phyloP scores from a whole-genome alignment of 257 asterid genomes.

The Solanum neorickii region DNA sequence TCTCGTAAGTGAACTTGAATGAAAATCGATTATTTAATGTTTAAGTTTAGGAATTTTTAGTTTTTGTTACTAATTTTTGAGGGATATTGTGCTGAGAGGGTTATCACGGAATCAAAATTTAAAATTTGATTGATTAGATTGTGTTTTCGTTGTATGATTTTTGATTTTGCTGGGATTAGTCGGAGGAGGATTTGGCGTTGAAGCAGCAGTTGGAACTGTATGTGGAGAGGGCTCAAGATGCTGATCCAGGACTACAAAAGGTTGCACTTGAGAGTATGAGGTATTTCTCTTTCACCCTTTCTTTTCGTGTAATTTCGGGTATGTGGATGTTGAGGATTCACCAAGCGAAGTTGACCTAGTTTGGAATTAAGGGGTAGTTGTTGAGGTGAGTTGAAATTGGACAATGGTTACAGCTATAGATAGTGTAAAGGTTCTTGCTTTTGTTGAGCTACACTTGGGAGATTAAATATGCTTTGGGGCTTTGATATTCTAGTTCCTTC shows the following conservation, averaged over 20 bases:
- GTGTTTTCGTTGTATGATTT: neutral
- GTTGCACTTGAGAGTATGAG: constrained; percentile 89
- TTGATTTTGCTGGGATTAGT: constrained; percentile 21
- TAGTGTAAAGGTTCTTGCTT: neutral
- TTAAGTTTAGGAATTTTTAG: neutral
- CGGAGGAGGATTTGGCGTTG: constrained; percentile 91
- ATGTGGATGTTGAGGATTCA: neutral
- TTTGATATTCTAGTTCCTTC: neutral
- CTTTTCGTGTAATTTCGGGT: neutral
- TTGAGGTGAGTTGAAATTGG: neutral
- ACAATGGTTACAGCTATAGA: neutral
- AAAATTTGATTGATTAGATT: neutral
- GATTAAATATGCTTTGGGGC: neutral
- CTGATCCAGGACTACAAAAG: constrained; percentile 82
- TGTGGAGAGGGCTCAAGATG: constrained; percentile 82
- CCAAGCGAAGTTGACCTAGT: neutral
- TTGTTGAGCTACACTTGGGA: neutral
- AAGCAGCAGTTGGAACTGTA: constrained; percentile 88
- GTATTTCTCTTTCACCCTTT: constrained; percentile 15
- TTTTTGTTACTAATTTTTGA: neutral
- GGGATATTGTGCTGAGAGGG: neutral
- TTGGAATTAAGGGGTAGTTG: neutral
- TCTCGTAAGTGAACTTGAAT: constrained; percentile 45
- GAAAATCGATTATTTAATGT: neutral
- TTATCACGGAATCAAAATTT: neutral